These are phyloP conservation scores for Plasmodium gonderi DNA, from an alignment of 169 alveolate species.

Conservation along the genomic window DNA sequence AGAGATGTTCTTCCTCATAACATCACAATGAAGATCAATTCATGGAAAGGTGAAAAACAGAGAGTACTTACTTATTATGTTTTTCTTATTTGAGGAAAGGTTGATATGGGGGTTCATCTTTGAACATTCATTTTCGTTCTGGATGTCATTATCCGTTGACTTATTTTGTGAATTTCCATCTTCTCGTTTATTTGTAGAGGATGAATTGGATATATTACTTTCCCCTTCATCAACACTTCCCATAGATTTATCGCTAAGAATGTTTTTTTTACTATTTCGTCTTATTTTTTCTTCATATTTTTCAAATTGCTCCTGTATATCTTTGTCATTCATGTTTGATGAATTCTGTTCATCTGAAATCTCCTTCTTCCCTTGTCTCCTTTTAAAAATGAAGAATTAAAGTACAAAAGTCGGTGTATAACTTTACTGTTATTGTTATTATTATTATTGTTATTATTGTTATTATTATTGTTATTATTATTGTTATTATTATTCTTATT, in stretches of 20 bases:
- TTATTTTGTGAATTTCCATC: neutral
- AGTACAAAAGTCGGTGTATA: neutral
- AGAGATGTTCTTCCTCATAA: neutral
- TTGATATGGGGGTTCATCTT: neutral
- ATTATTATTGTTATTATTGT: neutral
- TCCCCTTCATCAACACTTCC: neutral
- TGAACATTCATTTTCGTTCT: neutral
- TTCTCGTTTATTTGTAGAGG: slow-evolving; percentile 46
- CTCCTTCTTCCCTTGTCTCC: slow-evolving; percentile 73
- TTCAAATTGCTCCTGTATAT: slow-evolving; percentile 31
- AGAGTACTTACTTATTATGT: slow-evolving; percentile 20
- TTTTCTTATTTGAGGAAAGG: neutral
- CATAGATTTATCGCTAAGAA: neutral
- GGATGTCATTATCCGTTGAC: neutral
- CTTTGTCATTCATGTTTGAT: slow-evolving; percentile 26
- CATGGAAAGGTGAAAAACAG: neutral
- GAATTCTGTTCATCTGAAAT: slow-evolving; percentile 13
- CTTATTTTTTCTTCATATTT: slow-evolving; percentile 11
- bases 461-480: neutral
- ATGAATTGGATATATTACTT: neutral
- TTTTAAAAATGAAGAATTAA: slow-evolving; percentile 2
- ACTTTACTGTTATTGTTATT: neutral
- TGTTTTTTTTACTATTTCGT: slow-evolving; percentile 19
- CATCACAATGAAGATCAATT: neutral
- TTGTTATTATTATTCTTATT: neutral